Evolutionary conservation across 257 asterid species (phyloP).

Genomic region (Ilex asprella): DNA sequence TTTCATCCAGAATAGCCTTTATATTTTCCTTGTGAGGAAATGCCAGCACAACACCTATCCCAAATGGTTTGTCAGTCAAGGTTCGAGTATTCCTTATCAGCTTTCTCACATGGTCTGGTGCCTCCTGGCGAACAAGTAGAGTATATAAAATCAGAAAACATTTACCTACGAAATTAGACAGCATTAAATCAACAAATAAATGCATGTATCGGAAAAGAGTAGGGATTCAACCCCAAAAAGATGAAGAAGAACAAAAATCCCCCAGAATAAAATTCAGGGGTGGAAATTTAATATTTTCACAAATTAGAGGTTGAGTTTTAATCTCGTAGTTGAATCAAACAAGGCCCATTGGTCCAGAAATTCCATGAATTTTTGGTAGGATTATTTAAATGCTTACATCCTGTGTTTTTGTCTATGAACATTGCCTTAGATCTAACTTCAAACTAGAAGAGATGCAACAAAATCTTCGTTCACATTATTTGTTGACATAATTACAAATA

Average conservation of each 20-base stretch:
- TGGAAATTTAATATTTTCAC: no score
- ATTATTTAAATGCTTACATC: no score
- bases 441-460: no score
- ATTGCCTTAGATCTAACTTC: no score
- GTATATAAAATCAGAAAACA: not conserved
- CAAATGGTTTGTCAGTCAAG: conserved; percentile 82
- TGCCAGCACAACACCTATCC: conserved; percentile 74
- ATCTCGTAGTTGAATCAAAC: no score
- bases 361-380: no score
- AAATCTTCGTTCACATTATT: no score
- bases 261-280: not conserved
- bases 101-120: conserved; percentile 56
- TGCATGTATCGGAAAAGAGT: not conserved
- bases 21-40: conserved; percentile 84
- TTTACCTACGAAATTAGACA: not conserved
- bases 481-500: no score
- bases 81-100: conserved; percentile 69
- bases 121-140: conserved; percentile 51
- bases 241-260: not conserved
- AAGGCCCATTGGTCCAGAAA: no score
- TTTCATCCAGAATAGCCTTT: conserved; percentile 72
- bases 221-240: not conserved
- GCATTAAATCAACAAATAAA: not conserved
- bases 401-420: no score
- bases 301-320: no score